phyloP scores from a whole-genome alignment of 78 protist genomes.

The slime mould (Dictyostelium discoideum) region DNA sequence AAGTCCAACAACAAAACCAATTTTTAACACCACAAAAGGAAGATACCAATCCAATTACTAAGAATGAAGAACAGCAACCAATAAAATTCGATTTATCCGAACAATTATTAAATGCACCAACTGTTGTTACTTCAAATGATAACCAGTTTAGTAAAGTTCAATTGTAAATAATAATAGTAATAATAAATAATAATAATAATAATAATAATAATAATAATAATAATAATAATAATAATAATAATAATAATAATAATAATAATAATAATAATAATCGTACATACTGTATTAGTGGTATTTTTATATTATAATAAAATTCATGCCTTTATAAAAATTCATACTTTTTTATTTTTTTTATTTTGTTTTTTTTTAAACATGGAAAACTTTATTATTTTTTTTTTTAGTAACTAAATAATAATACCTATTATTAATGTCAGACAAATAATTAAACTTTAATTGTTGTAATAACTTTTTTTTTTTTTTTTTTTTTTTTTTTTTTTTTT shows the following conservation, averaged over 20 bases:
- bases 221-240: too few relatives aligned
- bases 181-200: background rate
- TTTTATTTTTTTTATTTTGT: background rate
- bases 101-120: background rate
- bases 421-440: too few relatives aligned
- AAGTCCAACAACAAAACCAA: background rate
- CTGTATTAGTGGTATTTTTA: background rate
- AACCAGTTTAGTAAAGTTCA: constrained; percentile 8
- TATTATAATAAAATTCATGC: background rate
- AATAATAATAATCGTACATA: background rate
- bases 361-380: background rate
- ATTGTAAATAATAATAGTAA: constrained; percentile 6
- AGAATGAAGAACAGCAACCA: background rate
- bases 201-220: background rate
- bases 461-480: too few relatives aligned
- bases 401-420: too few relatives aligned
- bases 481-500: too few relatives aligned
- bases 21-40: constrained; percentile 22
- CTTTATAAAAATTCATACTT: background rate
- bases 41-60: background rate
- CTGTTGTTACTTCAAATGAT: background rate
- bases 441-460: too few relatives aligned
- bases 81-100: background rate
- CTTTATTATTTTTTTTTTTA: background rate
- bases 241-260: too few relatives aligned